Conservation (phyloP, 2,329 filamentous ascomycete species). For the Thyridium curvatum region DNA sequence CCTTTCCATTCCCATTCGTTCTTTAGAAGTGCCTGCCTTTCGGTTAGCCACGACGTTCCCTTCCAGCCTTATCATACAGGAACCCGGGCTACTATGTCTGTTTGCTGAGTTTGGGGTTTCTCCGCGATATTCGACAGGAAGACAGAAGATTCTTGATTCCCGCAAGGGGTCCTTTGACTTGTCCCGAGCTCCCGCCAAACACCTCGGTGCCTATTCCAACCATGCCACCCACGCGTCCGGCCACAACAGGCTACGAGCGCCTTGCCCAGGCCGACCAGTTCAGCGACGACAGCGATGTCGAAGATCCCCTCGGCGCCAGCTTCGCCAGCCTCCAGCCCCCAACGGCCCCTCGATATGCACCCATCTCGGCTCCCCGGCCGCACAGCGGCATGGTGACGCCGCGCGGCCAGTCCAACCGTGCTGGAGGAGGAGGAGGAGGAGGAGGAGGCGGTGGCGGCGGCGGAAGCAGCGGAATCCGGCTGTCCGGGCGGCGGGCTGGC, state of each 20-base stretch:
- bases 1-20: no score
- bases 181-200: no score
- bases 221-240: slow-evolving; percentile 63
- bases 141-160: no score
- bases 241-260: slow-evolving; percentile 78
- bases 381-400: slow-evolving; percentile 55
- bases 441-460: slow-evolving; percentile 32
- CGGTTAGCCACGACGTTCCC: no score
- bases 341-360: slow-evolving; percentile 56
- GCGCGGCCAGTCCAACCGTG: slow-evolving; percentile 22
- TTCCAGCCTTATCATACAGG: no score
- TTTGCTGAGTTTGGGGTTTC: no score
- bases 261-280: slow-evolving; percentile 75
- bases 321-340: slow-evolving; percentile 47
- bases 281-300: slow-evolving; percentile 64
- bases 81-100: no score
- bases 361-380: slow-evolving; percentile 54
- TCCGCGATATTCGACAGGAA: no score
- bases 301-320: slow-evolving; percentile 47
- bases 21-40: no score
- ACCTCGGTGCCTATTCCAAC: slow-evolving; percentile 9
- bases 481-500: not conserved
- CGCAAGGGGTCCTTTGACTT: no score
- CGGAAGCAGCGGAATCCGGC: slow-evolving; percentile 10
- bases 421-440: no score